Base-by-base conservation (phyloP, 805 yeast genomes). In the Henningerozyma blattae region DNA sequence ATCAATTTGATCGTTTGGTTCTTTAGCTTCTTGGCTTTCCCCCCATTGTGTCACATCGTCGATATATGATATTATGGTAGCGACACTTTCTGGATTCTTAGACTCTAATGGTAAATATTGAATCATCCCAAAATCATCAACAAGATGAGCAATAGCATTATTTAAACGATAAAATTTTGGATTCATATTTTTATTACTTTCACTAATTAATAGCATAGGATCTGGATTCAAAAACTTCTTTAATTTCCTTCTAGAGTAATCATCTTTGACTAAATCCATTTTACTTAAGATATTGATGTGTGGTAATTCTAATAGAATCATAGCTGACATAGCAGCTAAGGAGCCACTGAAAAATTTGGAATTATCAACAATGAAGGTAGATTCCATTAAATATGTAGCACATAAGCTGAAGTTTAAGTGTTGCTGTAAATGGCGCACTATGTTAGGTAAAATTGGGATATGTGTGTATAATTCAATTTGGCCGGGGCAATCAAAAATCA, bases 21-120 rank as follows among this genome's bases (percentile, higher is more conserved):
- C 96, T 54, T 89, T 89, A 22, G 96, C 97, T 56, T 91, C 99
- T 57, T 91, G 97, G 3, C 75, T 63, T 54, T 91, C 99, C 16
- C 84, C 77, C 98, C 98, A 91, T 54, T 91, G 99, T 0, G 99
- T 91, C 19, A 89, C 80, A 54, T 91, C 98, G 52, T 91, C 99
- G 16, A 91, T 82, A 54, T 86, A 86, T 50, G 94, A 80, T 44
- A 91, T 65, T 35, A 91, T 89, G 0, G 86, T 77, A 10, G 78
- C 73, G 16, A 91, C 78, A 31, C 85, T 72, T 28, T 77, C 84
- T 31, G 85, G 75, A 39, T 73, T 70, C 30, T 76, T 79, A 8
- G 84, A 75, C 50, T 86, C 93, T 42, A 91, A 65, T 0, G 98
- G 97, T 43, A 91, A 61, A 51, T 86, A 91, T 54, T 91, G 96